Base-by-base conservation (phyloP, 805 yeast genomes). In the Barnettozyma pratensis region DNA sequence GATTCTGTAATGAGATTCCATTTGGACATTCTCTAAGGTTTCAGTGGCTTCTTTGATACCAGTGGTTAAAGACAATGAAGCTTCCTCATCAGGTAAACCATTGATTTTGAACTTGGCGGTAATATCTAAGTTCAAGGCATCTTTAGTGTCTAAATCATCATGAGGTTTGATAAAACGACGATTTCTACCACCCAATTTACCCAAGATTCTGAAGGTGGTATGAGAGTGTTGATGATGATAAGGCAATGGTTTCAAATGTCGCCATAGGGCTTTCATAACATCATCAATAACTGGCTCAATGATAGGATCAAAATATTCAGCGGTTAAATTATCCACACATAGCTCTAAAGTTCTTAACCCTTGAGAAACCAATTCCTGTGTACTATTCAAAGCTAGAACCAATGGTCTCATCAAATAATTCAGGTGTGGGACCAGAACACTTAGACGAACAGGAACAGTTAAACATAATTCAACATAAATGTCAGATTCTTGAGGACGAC, bases 281-380 rank as follows among this genome's bases (percentile, higher is more conserved):
- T 94, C 97, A 51, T 87, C 95, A 46, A 92, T 83, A 2, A 91
- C 97, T 0, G 99, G 98, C 61, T 91, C 97, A 51, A 94, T 83
- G 62, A 94, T 91, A 3, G 99, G 98, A 59, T 94, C 99, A 65
- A 94, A 90, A 65, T 91, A 94, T 55, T 91, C 96, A 0, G 98
- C 96, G 0, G 98, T 95, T 52, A 94, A 68, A 60, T 95, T 94
- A 60, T 94, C 99, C 27, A 94, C 97, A 63, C 99, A 94, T 6
- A 94, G 74, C 62, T 94, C 99, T 49, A 94, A 77, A 0, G 99
- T 95, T 54, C 99, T 74, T 54, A 94, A 71, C 41, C 99, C 99
- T 66, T 94, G 99, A 42, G 91, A 82, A 1, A 94, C 94, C 39
- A 95, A 76, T 53, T 94, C 99, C 53, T 84, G 96, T 1, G 89